These are phyloP conservation scores for Suillus subalutaceus DNA, from an alignment of 768 basidiomycete species.

Conservation along the genomic window DNA sequence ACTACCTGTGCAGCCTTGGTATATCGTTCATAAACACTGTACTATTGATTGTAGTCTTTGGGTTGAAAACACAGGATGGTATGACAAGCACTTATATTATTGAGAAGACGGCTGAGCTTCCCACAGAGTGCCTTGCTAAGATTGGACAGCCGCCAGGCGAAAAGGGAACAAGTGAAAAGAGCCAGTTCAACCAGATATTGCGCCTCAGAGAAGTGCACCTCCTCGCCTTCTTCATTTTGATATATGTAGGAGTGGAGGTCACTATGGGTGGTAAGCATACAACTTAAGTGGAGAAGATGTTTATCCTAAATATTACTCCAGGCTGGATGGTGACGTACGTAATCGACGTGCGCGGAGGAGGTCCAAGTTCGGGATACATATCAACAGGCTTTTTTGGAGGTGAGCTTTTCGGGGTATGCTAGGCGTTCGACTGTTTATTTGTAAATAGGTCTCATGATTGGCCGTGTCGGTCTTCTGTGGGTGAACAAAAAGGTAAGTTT, in stretches of 20 bases:
- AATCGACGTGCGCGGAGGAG: conserved; percentile 45
- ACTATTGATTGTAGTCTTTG: conserved; percentile 58
- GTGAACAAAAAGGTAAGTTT: conserved; percentile 28
- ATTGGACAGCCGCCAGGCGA: conserved; percentile 36
- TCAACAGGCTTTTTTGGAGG: conserved; percentile 42
- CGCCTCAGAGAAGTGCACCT: conserved; percentile 44
- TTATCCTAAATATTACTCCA: conserved; percentile 17
- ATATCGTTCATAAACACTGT: conserved; percentile 60
- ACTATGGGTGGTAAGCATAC: conserved; percentile 45
- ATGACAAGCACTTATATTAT: conserved; percentile 10
- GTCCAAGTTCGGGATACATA: conserved; percentile 49
- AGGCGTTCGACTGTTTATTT: not conserved
- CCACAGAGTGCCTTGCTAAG: conserved; percentile 38
- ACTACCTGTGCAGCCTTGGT: conserved; percentile 58
- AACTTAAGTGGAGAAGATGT: not conserved
- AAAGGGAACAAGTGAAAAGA: conserved; percentile 30
- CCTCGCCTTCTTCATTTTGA: conserved; percentile 46
- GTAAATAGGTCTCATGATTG: conserved; percentile 28
- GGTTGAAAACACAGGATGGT: conserved; percentile 71
- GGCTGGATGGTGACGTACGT: conserved; percentile 73
- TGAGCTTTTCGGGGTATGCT: conserved; percentile 5
- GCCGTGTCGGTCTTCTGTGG: conserved; percentile 33
- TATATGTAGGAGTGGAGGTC: conserved; percentile 57
- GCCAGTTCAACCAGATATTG: conserved; percentile 51
- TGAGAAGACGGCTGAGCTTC: not conserved